Evolutionary conservation across 2,329 filamentous ascomycete species (phyloP).

Genomic region (Penicillium sclerotiorum): DNA sequence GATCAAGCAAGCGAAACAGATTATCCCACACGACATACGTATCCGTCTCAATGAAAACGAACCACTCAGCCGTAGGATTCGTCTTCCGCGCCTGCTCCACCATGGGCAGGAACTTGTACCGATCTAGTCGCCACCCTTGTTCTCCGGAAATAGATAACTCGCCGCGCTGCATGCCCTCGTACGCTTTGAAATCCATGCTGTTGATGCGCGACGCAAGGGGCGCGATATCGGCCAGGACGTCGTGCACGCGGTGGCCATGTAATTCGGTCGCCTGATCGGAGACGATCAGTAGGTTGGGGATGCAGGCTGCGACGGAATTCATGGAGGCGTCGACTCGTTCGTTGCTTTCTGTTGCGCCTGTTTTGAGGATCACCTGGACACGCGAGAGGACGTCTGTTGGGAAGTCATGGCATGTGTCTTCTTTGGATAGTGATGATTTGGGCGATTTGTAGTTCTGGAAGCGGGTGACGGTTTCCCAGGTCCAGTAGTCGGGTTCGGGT

Average conservation of each 20-base stretch:
- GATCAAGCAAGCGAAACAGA: slow-evolving; percentile 53
- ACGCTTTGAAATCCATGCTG: slow-evolving; percentile 43
- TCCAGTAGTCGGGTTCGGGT: slow-evolving; percentile 22
- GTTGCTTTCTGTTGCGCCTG: slow-evolving; percentile 49
- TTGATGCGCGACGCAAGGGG: slow-evolving; percentile 37
- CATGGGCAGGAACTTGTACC: slow-evolving; percentile 62
- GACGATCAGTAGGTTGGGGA: slow-evolving; percentile 17
- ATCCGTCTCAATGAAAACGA: slow-evolving; percentile 60
- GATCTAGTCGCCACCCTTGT: slow-evolving; percentile 58
- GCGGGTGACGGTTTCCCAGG: slow-evolving; percentile 25
- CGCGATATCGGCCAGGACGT: slow-evolving; percentile 53
- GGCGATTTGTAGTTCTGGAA: slow-evolving; percentile 9
- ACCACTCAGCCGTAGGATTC: slow-evolving; percentile 56
- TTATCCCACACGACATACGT: slow-evolving; percentile 54
- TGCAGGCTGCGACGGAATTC: slow-evolving; percentile 32
- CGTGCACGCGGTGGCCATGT: slow-evolving; percentile 47
- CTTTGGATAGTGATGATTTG: not conserved
- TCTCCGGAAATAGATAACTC: slow-evolving; percentile 33
- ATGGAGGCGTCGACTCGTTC: slow-evolving; percentile 52
- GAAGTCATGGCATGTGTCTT: slow-evolving; percentile 28
- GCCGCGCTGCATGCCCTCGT: slow-evolving; percentile 46
- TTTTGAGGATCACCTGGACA: slow-evolving; percentile 54
- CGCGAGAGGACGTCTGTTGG: slow-evolving; percentile 42
- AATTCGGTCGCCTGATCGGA: slow-evolving; percentile 50
- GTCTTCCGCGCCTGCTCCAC: slow-evolving; percentile 53